phyloP scores from a whole-genome alignment of 192 early-diverging fungal species.

The Umbelopsis sp. region DNA sequence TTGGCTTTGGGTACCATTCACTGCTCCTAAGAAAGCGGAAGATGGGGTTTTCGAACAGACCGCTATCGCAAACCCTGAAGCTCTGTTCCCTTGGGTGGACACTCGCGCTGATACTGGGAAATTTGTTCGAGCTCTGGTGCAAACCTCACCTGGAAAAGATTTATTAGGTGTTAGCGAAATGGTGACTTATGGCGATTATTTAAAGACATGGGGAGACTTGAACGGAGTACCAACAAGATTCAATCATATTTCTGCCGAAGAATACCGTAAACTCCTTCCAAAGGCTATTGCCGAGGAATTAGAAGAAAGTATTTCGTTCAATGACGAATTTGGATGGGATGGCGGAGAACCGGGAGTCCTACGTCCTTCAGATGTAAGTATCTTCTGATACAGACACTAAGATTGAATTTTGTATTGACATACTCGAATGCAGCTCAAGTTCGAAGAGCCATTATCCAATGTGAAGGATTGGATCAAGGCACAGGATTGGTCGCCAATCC shows the following conservation, averaged over 20 bases:
- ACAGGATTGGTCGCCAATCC: background rate
- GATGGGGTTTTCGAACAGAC: background rate
- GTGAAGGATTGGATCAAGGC: background rate
- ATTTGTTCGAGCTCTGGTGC: background rate
- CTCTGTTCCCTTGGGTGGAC: background rate
- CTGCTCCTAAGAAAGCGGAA: background rate
- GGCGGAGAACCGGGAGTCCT: background rate
- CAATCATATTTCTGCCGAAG: background rate
- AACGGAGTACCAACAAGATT: background rate
- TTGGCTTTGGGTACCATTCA: background rate
- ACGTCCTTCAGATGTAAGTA: background rate
- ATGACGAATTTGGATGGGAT: background rate
- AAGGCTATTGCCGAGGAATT: background rate
- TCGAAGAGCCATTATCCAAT: background rate
- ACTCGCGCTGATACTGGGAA: background rate
- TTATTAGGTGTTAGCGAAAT: background rate
- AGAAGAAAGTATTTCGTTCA: background rate
- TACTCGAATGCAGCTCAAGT: background rate
- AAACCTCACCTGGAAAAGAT: background rate
- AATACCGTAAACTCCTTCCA: background rate
- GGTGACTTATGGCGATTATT: background rate
- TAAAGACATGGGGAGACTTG: background rate
- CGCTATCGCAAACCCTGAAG: background rate
- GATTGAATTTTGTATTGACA: background rate
- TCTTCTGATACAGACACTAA: background rate